phyloP scores from a whole-genome alignment of 2,329 filamentous ascomycete species.

The Fusarium poae region DNA sequence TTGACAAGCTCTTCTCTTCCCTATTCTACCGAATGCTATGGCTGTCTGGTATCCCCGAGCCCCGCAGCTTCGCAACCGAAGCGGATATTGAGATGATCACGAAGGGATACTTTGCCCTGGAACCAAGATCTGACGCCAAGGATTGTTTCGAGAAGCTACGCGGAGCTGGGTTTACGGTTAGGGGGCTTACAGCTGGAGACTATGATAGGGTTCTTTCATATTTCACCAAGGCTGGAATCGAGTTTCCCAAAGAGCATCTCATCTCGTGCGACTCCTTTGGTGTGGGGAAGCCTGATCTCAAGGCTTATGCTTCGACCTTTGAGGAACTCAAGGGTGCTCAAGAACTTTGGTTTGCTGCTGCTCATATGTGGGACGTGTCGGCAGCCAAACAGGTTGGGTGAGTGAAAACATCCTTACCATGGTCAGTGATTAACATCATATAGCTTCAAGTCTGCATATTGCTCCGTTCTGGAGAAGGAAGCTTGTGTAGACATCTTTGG shows the following conservation, averaged over 20 bases:
- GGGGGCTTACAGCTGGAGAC: conserved; percentile 37
- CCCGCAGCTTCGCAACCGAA: conserved; percentile 57
- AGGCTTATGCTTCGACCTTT: conserved; percentile 38
- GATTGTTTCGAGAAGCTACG: conserved; percentile 40
- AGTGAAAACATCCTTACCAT: accelerated
- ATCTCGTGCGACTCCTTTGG: conserved; percentile 39
- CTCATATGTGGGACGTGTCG: conserved; percentile 42
- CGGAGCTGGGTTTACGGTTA: conserved; percentile 30
- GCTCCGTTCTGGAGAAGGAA: conserved; percentile 38
- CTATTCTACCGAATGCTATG: conserved; percentile 64
- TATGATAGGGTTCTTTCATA: conserved; percentile 34
- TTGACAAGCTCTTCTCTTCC: conserved; percentile 57
- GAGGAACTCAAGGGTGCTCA: conserved; percentile 29
- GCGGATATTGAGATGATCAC: conserved; percentile 58
- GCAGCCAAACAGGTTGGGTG: conserved; percentile 39
- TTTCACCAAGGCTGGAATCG: conserved; percentile 32
- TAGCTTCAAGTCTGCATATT: conserved; percentile 40
- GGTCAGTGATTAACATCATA: not conserved
- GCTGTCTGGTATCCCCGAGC: conserved; percentile 59
- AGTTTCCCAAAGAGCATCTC: conserved; percentile 34
- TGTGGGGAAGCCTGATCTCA: conserved; percentile 37
- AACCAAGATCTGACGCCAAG: conserved; percentile 11
- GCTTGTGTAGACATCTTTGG: conserved; percentile 37
- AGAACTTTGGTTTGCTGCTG: conserved; percentile 42
- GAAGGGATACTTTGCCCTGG: conserved; percentile 28